Evolutionary conservation across 2,329 filamentous ascomycete genomes (phyloP).

Genomic region (Hypoxylon sp.): DNA sequence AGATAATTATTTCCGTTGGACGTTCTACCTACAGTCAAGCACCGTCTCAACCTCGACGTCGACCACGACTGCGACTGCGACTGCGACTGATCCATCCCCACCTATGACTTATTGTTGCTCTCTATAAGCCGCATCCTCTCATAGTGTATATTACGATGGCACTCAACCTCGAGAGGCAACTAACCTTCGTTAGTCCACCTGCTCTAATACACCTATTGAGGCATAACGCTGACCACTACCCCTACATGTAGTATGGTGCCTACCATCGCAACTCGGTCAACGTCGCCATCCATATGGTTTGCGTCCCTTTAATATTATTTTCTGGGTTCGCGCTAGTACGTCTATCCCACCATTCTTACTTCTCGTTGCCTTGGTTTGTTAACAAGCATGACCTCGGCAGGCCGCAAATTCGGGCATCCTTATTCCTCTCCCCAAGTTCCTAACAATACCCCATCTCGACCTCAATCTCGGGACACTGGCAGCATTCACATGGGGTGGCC

Average conservation of each 20-base stretch:
- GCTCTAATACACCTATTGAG: not conserved
- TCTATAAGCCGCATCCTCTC: slow-evolving; percentile 29
- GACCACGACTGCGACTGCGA: slow-evolving; percentile 8
- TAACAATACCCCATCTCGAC: slow-evolving; percentile 76
- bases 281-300: slow-evolving; percentile 82
- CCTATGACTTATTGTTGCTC: slow-evolving; percentile 26
- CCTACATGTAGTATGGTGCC: slow-evolving; percentile 77
- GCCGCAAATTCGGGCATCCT: slow-evolving; percentile 74
- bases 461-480: slow-evolving; percentile 77
- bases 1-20: slow-evolving; percentile 12
- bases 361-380: slow-evolving; percentile 34
- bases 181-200: slow-evolving; percentile 78
- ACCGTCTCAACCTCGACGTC: slow-evolving; percentile 17
- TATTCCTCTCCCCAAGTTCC: slow-evolving; percentile 75
- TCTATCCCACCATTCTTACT: slow-evolving; percentile 34
- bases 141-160: slow-evolving; percentile 67
- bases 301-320: slow-evolving; percentile 82
- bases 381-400: slow-evolving; percentile 57
- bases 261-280: slow-evolving; percentile 87
- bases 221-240: slow-evolving; percentile 22
- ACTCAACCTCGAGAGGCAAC: slow-evolving; percentile 84
- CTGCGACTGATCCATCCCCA: slow-evolving; percentile 7
- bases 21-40: no score
- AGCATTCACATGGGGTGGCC: slow-evolving; percentile 77
- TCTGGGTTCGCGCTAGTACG: slow-evolving; percentile 80